phyloP scores from a whole-genome alignment of 306 rosid species.

The Hippophae gyantsensis region DNA sequence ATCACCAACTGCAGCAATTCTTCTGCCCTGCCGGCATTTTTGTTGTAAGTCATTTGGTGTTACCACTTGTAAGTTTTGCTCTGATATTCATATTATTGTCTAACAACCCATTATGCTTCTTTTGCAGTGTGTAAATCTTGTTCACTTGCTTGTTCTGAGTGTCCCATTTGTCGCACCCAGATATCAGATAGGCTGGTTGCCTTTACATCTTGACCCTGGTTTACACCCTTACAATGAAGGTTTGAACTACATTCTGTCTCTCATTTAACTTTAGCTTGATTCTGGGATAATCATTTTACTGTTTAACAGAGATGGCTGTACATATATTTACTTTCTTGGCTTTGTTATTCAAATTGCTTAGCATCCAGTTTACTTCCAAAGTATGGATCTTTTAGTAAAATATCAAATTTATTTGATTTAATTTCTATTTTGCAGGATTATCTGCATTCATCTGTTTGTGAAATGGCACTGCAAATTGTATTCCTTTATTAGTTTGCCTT shows the following conservation, averaged over 20 bases:
- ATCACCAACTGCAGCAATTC: constrained; percentile 93
- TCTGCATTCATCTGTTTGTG: constrained; percentile 27
- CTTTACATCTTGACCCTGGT: constrained; percentile 52
- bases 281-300: too few species aligned
- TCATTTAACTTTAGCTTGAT: too few species aligned
- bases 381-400: not conserved
- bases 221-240: constrained; percentile 30
- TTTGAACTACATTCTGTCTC: constrained; percentile 3
- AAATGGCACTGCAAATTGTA: constrained; percentile 33
- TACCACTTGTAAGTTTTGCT: not conserved
- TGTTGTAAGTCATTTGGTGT: constrained; percentile 53
- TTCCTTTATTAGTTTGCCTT: constrained; percentile 1
- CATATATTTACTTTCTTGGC: too few species aligned
- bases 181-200: constrained; percentile 97
- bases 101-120: not conserved
- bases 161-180: constrained; percentile 92
- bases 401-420: not conserved
- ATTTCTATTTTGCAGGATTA: constrained; percentile 33
- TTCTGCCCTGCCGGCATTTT: constrained; percentile 96
- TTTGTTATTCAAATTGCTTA: too few species aligned
- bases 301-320: too few species aligned
- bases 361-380: not conserved
- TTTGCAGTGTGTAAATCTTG: constrained; percentile 85
- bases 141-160: constrained; percentile 94
- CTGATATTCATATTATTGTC: not conserved